Base-by-base conservation (phyloP, 805 yeast genomes). In the Metschnikowia anglica region DNA sequence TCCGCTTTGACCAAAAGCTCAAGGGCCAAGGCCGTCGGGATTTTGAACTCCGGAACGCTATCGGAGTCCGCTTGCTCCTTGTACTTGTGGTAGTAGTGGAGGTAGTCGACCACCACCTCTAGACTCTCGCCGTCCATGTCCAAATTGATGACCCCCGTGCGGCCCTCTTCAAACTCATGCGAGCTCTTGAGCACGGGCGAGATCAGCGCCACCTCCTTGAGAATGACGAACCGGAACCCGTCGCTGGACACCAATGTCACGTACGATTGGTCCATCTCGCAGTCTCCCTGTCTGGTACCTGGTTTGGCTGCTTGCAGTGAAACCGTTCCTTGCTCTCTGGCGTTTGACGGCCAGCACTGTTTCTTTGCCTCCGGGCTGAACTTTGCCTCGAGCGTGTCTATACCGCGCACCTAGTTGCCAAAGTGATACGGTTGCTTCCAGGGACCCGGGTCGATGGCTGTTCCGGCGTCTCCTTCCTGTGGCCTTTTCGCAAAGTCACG, bases 1-100 rank as follows among this genome's bases (percentile, higher is more conserved):
- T 93, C 99, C 2, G 98, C 96, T 19, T 96, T 96, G 27, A 93
- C 91, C 34, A 93, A 65, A 52, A 91, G 67, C 59, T 93, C 98
- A 48, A 91, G 68, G 0, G 98, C 96, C 79, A 91, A 77, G 52
- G 88, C 97, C 0, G 97, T 90, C 1, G 98, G 97, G 2, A 93
- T 80, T 27, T 85, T 85, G 63, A 93, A 93, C 42, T 86, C 93
- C 0, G 96, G 96, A 5, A 85, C 78, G 37, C 78, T 82, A 3
- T 77, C 79, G 5, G 59, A 51, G 25, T 70, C 75, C 0, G 72
- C 76, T 37, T 60, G 65, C 37, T 77, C 80, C 48, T 73, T 78
- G 59, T 86, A 87, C 53, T 85, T 83, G 46, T 74, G 61, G 54
- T 85, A 80, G 58, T 86, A 90, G 59, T 85, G 81, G 25, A 91